These are phyloP conservation scores for Heracleum sosnowskyi DNA, from an alignment of 129 eudicot species.

Conservation along the genomic window DNA sequence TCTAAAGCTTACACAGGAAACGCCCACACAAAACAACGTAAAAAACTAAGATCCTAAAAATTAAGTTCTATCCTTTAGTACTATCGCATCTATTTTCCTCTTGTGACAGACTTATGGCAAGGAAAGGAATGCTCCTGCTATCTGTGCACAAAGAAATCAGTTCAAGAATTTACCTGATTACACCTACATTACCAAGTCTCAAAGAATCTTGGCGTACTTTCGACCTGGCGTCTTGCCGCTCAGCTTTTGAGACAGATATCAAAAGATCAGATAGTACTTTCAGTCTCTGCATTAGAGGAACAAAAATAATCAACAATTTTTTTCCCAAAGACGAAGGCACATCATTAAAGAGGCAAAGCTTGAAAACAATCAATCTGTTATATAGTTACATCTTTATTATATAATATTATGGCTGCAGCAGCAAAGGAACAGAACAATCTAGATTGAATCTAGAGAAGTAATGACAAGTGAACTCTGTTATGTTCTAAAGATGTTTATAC, in stretches of 20 bases:
- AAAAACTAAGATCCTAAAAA: background rate
- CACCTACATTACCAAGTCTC: constrained; percentile 95
- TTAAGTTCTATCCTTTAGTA: background rate
- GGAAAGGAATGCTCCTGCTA: background rate
- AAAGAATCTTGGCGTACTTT: constrained; percentile 91
- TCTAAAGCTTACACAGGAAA: background rate
- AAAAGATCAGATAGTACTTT: constrained; percentile 83
- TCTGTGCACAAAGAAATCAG: background rate
- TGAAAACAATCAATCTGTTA: background rate
- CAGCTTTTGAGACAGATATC: constrained; percentile 95
- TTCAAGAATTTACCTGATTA: constrained; percentile 55
- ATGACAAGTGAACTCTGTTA: background rate
- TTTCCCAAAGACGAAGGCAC: background rate
- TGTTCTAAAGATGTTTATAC: background rate
- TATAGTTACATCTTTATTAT: background rate
- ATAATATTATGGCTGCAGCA: background rate
- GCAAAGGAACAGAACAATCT: background rate
- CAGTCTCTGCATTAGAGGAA: constrained; percentile 59
- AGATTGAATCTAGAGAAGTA: background rate
- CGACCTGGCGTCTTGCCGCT: constrained; percentile 96
- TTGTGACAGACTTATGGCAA: background rate
- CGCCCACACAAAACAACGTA: background rate
- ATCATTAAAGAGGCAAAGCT: background rate
- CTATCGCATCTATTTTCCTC: background rate
- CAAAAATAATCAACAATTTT: background rate